A percentile compares a stretch with the other conserved stretches of the same genome.
Evolutionary conservation across 2,329 filamentous ascomycete genomes (phyloP).

Genomic region (Penicillium sp.): DNA sequence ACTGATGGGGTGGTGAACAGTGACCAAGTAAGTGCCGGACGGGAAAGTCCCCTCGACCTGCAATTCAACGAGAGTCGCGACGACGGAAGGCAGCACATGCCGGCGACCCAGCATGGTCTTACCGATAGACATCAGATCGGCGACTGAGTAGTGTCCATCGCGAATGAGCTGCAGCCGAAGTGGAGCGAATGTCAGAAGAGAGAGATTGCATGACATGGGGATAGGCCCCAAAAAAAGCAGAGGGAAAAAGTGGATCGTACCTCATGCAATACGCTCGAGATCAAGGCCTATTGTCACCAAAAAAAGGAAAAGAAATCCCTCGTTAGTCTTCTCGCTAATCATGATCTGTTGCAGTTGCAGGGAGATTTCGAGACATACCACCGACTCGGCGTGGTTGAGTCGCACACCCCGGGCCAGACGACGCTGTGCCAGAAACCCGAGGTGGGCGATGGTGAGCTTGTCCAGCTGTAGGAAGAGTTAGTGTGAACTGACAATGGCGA

Average conservation of each 20-base stretch:
- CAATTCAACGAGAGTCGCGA: conserved; percentile 76
- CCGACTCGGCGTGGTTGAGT: conserved; percentile 88
- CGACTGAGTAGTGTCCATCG: conserved; percentile 90
- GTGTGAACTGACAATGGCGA: no score
- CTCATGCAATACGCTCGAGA: conserved; percentile 89
- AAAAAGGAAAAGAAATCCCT: no score
- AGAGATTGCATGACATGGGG: no score
- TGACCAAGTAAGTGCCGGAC: conserved; percentile 89
- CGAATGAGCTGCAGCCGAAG: conserved; percentile 70
- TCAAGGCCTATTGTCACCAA: conserved; percentile 46
- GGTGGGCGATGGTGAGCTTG: conserved; percentile 91
- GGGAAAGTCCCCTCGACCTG: conserved; percentile 95
- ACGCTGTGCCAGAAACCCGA: conserved; percentile 84
- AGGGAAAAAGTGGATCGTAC: conserved; percentile 39
- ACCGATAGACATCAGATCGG: conserved; percentile 90
- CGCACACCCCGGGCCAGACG: conserved; percentile 85
- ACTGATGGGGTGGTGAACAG: conserved; percentile 86
- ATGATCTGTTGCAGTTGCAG: no score
- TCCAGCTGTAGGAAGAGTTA: conserved; percentile 67
- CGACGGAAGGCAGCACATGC: conserved; percentile 84
- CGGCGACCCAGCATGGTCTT: conserved; percentile 91
- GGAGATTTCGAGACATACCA: conserved; percentile 53
- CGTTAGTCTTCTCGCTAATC: no score
- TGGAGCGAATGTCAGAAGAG: neutral
- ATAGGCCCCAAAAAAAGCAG: neutral